These are phyloP conservation scores for Lichtheimia ramosa DNA, from an alignment of 371 early-diverging fungal species.

Conservation along the genomic window DNA sequence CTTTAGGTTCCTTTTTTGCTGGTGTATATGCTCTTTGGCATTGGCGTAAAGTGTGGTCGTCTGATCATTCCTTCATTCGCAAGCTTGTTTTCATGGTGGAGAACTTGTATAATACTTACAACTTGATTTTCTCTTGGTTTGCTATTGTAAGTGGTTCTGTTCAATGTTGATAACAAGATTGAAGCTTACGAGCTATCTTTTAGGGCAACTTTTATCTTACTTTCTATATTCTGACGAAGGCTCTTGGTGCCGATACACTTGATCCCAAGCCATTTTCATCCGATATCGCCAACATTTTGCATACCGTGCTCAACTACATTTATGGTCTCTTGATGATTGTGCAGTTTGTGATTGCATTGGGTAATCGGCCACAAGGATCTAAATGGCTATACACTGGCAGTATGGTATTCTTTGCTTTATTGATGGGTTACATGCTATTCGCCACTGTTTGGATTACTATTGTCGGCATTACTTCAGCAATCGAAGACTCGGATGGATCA, in stretches of 20 bases:
- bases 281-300: constrained; percentile 35
- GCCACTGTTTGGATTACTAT: constrained; percentile 56
- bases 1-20: constrained; percentile 88
- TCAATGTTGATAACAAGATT: constrained; percentile 7
- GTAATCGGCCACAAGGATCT: constrained; percentile 84
- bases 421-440: constrained; percentile 66
- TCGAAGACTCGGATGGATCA: constrained; percentile 23
- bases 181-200: constrained; percentile 39
- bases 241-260: constrained; percentile 18
- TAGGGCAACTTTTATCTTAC: constrained; percentile 78
- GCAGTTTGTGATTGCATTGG: constrained; percentile 73
- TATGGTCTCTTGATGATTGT: constrained; percentile 66
- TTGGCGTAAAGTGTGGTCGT: constrained; percentile 75
- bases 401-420: constrained; percentile 47
- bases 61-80: constrained; percentile 66
- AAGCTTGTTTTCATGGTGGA: constrained; percentile 68
- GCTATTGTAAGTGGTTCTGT: constrained; percentile 52
- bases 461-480: constrained; percentile 37
- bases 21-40: constrained; percentile 82
- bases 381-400: constrained; percentile 64
- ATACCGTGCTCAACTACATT: constrained; percentile 52
- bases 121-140: constrained; percentile 80
- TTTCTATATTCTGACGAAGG: constrained; percentile 65
- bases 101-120: constrained; percentile 71
- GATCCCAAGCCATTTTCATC: constrained; percentile 52